Evolutionary conservation across 1,284 basidiomycete genomes (phyloP).

Genomic region (Melampsora larici-populina): DNA sequence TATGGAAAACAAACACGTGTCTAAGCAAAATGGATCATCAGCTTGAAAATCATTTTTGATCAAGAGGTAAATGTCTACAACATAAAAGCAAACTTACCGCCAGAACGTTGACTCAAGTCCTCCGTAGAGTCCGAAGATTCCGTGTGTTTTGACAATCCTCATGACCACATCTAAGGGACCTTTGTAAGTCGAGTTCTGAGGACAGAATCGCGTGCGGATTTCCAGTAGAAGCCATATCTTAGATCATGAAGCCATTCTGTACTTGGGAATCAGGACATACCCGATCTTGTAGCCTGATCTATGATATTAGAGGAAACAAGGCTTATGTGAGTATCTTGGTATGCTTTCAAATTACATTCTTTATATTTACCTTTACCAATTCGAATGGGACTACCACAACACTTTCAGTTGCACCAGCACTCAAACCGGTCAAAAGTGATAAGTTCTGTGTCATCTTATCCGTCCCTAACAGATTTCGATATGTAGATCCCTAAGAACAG

Average conservation of each 20-base stretch:
- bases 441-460: conserved; percentile 81
- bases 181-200: conserved; percentile 55
- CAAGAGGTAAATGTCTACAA: neutral
- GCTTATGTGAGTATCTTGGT: neutral
- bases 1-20: conserved; percentile 28
- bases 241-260: neutral
- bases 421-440: conserved; percentile 84
- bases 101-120: conserved; percentile 96
- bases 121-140: conserved; percentile 76
- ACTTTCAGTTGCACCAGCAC: conserved; percentile 91
- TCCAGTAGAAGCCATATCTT: neutral
- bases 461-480: conserved; percentile 61
- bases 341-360: conserved; percentile 44
- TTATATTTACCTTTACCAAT: conserved; percentile 75
- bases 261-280: conserved; percentile 60
- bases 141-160: conserved; percentile 71
- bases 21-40: conserved; percentile 3
- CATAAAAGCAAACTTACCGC: conserved; percentile 61
- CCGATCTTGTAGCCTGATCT: conserved; percentile 81
- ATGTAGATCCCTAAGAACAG: conserved; percentile 44
- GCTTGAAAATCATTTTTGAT: neutral
- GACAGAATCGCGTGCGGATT: neutral
- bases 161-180: conserved; percentile 87
- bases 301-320: conserved; percentile 18
- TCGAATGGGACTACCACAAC: conserved; percentile 84